Conservation (phyloP, 1,284 basidiomycete genomes). For the Bjerkandera adusta region DNA sequence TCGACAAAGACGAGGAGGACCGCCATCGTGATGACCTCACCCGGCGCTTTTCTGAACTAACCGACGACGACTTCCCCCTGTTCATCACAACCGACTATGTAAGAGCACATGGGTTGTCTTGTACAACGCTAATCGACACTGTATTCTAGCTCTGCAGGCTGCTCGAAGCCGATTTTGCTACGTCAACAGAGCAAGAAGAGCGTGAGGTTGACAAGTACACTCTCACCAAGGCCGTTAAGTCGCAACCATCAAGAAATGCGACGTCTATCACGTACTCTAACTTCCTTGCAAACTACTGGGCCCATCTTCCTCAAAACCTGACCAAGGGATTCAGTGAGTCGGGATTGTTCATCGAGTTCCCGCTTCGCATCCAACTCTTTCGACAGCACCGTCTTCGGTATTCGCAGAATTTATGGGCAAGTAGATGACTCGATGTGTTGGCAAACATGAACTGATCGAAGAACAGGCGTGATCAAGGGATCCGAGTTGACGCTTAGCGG, state of each 20-base stretch:
- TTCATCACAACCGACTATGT: constrained; percentile 69
- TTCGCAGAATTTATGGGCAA: constrained; percentile 67
- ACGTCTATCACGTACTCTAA: constrained; percentile 46
- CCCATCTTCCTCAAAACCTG: constrained; percentile 52
- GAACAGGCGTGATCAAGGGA: constrained; percentile 64
- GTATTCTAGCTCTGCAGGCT: constrained; percentile 38
- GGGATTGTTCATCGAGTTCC: background rate
- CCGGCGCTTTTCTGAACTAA: constrained; percentile 51
- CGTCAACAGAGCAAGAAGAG: constrained; percentile 22
- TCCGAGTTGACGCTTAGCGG: constrained; percentile 46
- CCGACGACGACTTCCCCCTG: constrained; percentile 65
- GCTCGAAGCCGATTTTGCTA: constrained; percentile 40
- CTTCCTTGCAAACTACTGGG: constrained; percentile 61
- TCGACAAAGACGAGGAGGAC: constrained; percentile 49
- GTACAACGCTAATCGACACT: background rate
- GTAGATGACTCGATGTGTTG: constrained; percentile 4
- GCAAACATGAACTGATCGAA: background rate
- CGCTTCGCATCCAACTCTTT: background rate
- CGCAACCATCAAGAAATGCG: no score
- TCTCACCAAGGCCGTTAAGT: constrained; percentile 21
- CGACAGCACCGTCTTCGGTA: constrained; percentile 56
- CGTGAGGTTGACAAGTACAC: constrained; percentile 20
- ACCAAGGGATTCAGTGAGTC: constrained; percentile 53
- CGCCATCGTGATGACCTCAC: constrained; percentile 49
- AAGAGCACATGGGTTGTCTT: no score